Percentiles rank a stretch among this genome's conserved stretches.
Conservation (phyloP, 441 rosid genomes). For the California macrophylla region DNA sequence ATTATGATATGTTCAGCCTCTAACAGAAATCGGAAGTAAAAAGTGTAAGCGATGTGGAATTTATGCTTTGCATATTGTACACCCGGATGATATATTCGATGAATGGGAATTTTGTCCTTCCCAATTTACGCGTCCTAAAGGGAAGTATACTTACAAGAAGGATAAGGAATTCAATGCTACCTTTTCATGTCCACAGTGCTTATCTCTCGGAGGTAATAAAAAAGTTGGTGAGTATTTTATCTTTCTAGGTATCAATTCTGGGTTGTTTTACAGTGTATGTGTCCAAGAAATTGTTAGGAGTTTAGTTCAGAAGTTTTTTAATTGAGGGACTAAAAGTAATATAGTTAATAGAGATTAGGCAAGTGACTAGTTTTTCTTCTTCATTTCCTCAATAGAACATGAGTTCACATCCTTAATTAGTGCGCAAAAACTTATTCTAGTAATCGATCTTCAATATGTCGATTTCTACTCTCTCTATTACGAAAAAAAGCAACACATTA, state of each 20-base stretch:
- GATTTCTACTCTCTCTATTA: no score
- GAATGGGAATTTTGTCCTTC: conserved; percentile 91
- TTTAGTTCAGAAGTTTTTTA: no score
- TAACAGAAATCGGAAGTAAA: not conserved
- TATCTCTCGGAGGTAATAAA: conserved; percentile 13
- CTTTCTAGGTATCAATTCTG: not conserved
- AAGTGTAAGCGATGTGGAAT: not conserved
- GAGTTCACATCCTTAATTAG: no score
- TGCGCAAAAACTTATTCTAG: no score
- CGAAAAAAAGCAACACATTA: no score
- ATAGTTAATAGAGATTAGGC: no score
- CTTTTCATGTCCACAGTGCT: conserved; percentile 53
- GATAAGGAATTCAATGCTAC: conserved; percentile 52
- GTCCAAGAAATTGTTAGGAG: no score
- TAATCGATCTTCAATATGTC: no score
- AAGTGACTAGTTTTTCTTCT: no score
- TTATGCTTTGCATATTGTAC: not conserved
- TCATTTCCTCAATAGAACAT: no score
- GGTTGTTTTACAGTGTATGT: no score
- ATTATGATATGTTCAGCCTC: not conserved
- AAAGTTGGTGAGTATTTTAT: conserved; percentile 32
- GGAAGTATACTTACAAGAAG: conserved; percentile 40
- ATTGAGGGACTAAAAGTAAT: no score
- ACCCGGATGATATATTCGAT: not conserved
- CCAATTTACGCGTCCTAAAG: conserved; percentile 44